Evolutionary conservation across 495 filamentous ascomycete species (phyloP), one percentile per base, ranked within the genome.

Genomic region (Penicillium canescens): DNA sequence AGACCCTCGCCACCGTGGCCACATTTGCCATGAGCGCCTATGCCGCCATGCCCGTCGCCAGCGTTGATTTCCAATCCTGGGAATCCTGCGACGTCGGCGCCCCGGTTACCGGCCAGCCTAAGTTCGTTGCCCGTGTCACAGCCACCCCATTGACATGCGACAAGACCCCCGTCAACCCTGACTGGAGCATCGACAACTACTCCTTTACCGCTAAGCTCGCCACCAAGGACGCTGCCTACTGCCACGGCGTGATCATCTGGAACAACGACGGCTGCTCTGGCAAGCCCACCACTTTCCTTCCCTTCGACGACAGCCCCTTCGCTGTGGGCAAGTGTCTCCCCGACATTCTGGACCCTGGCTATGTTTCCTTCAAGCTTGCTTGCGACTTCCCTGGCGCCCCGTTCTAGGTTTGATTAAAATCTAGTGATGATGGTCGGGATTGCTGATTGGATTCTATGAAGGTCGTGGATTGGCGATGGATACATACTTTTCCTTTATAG

Each of bases 151-250:
- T 48, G 16, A 62, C 64, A 18, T 67, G 64, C 26, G 64, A 62
- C 40, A 62, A 65, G 53, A 52, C 61, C 28, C 34, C 55, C 4
- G 53, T 67, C 39, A 56, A 62, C 61, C 55, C 45, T 20, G 55
- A 67, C 47, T 67, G 64, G 64, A 54, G 46, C 49, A 54, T 67
- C 50, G 50, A 67, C 51, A 48, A 56, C 56, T 67, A 54, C 38
- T 47, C 64, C 16, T 62, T 67, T 55, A 55, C 42, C 38, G 64
- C 56, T 6, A 14, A 20, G 21, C 36, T 62, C 10, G 61, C 60
- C 53, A 65, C 61, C 51, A 58, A 67, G 54, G 61, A 67, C 9
- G 40, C 64, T 6, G 12, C 46, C 6, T 38, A 48, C 6, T 67
- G 64, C 58, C 9, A 21, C n/a, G 61, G 64, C 35, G 44, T 67